phyloP scores from a whole-genome alignment of 2,329 filamentous ascomycete genomes.

The Penicillium concentricum region DNA sequence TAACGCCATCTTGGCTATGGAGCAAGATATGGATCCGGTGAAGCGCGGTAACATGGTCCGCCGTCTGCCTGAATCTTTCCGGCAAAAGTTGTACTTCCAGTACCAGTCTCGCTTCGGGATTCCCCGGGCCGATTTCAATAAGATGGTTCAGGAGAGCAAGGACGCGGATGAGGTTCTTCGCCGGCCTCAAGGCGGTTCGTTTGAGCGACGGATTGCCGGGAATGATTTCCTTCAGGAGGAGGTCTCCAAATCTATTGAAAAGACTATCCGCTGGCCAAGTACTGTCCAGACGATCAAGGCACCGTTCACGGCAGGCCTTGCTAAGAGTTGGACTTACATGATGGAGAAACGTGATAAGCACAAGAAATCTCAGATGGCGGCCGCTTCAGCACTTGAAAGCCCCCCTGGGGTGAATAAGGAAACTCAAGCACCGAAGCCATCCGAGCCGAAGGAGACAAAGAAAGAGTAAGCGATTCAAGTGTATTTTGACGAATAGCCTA shows the following conservation, averaged over 20 bases:
- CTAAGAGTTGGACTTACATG: conserved; percentile 71
- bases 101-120: conserved; percentile 91
- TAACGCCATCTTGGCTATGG: conserved; percentile 64
- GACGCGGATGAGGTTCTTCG: conserved; percentile 67
- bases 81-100: conserved; percentile 86
- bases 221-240: conserved; percentile 68
- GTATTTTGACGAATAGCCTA: neutral
- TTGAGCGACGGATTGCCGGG: conserved; percentile 79
- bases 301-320: conserved; percentile 71
- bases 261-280: conserved; percentile 90
- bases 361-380: conserved; percentile 36
- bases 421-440: neutral
- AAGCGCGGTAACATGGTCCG: conserved; percentile 96
- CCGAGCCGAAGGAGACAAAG: conserved; percentile 17
- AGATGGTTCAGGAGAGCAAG: conserved; percentile 74
- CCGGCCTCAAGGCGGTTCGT: conserved; percentile 74
- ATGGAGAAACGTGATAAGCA: conserved; percentile 76
- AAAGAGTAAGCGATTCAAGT: neutral
- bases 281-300: conserved; percentile 85
- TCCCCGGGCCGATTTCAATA: conserved; percentile 76
- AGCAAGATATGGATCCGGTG: conserved; percentile 89
- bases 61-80: conserved; percentile 80
- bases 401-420: neutral
- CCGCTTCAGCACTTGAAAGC: conserved; percentile 17
- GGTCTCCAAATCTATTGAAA: conserved; percentile 74